Percentiles rank a stretch among this genome's conserved stretches.
phyloP scores from a whole-genome alignment of 495 filamentous ascomycete genomes.

The Amphirosellinia nigrospora region DNA sequence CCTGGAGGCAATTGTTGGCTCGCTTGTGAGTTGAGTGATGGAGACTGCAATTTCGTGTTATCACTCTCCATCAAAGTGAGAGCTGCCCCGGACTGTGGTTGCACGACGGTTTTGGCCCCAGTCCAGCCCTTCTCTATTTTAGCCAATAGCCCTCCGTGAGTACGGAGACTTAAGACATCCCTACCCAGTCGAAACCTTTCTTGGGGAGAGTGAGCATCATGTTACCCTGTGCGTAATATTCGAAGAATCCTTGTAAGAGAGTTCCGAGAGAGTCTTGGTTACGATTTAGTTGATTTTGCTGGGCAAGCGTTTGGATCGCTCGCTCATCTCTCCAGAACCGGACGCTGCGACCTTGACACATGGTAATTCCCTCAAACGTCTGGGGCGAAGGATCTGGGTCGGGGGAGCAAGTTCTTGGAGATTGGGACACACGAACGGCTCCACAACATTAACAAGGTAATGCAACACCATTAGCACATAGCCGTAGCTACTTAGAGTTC shows the following conservation, averaged over 20 bases:
- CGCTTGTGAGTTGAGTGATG: not conserved
- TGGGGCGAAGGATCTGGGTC: constrained; percentile 46
- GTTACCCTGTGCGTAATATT: constrained; percentile 70
- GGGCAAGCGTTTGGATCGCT: constrained; percentile 61
- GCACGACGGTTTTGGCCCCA: constrained; percentile 65
- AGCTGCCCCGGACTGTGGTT: constrained; percentile 29
- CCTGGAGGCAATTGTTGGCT: constrained; percentile 12
- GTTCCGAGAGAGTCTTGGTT: constrained; percentile 67
- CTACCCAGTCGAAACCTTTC: constrained; percentile 70
- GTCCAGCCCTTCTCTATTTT: constrained; percentile 82
- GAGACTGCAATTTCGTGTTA: constrained; percentile 23
- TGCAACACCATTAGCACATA: constrained; percentile 95
- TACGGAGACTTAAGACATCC: constrained; percentile 74
- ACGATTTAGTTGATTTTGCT: constrained; percentile 57
- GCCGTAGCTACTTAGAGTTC: constrained; percentile 83
- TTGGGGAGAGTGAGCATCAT: constrained; percentile 45
- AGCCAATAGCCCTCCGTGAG: constrained; percentile 66
- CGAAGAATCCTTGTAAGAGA: constrained; percentile 78
- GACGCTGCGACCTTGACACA: constrained; percentile 63
- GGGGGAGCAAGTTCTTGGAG: constrained; percentile 64
- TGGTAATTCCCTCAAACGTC: constrained; percentile 47
- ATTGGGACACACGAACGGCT: constrained; percentile 80
- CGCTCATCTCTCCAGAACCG: constrained; percentile 72
- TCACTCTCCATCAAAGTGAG: constrained; percentile 28
- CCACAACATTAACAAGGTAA: constrained; percentile 78